A percentile compares a stretch with the other conserved stretches of the same genome.
These are phyloP conservation scores for Rasamsonia emersonii DNA, from an alignment of 2,329 filamentous ascomycete species.

Conservation along the genomic window DNA sequence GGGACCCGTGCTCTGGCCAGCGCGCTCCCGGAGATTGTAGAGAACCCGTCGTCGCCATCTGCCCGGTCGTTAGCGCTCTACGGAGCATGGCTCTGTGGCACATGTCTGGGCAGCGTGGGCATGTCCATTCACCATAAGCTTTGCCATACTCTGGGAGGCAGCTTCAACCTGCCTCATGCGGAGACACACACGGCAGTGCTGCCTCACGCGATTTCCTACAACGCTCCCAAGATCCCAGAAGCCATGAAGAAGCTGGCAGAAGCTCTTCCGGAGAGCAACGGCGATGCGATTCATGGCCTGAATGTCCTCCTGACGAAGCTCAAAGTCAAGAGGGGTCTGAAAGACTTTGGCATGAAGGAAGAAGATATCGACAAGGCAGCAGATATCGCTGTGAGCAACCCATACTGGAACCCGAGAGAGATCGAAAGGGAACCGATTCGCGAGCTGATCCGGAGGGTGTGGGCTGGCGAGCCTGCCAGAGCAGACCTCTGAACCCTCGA, in stretches of 20 bases:
- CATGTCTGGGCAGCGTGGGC: slow-evolving; percentile 49
- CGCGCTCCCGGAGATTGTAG: slow-evolving; percentile 46
- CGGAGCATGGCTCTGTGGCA: slow-evolving; percentile 57
- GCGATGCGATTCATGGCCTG: slow-evolving; percentile 50
- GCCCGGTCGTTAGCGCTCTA: slow-evolving; percentile 50
- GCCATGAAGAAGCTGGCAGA: slow-evolving; percentile 46
- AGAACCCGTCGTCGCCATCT: slow-evolving; percentile 34
- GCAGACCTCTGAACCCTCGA: slow-evolving; percentile 40
- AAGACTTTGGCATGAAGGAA: slow-evolving; percentile 52
- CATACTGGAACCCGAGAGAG: slow-evolving; percentile 52
- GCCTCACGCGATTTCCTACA: slow-evolving; percentile 56
- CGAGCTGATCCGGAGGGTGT: slow-evolving; percentile 52
- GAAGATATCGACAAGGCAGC: slow-evolving; percentile 52
- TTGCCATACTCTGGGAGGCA: slow-evolving; percentile 56
- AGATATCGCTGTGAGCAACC: slow-evolving; percentile 49
- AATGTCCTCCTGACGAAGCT: slow-evolving; percentile 49
- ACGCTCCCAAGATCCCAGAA: slow-evolving; percentile 46
- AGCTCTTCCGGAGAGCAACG: slow-evolving; percentile 48
- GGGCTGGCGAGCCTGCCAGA: slow-evolving; percentile 50
- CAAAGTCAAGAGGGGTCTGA: slow-evolving; percentile 45
- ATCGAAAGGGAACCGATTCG: slow-evolving; percentile 45
- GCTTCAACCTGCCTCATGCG: slow-evolving; percentile 56
- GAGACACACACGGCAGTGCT: slow-evolving; percentile 58
- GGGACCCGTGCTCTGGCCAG: slow-evolving; percentile 46
- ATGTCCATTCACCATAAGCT: slow-evolving; percentile 63